These are phyloP conservation scores for Pseudoscleropodium purum DNA, from an alignment of 225 moss, liverwort and hornwort species.

Conservation along the genomic window DNA sequence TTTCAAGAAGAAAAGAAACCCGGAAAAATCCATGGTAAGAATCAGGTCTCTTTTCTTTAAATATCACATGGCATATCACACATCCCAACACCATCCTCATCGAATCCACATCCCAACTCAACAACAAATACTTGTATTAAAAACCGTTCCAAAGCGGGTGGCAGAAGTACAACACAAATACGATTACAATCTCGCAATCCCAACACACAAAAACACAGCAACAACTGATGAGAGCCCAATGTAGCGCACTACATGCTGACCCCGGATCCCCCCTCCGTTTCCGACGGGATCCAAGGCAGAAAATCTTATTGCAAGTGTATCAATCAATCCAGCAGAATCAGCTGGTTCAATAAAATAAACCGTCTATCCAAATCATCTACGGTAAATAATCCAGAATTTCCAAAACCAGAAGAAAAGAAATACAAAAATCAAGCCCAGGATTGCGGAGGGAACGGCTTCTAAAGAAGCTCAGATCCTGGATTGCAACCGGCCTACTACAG, in stretches of 20 bases:
- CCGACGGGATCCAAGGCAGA: neutral
- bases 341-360: neutral
- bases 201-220: neutral
- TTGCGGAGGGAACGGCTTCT: neutral
- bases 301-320: constrained; percentile 1
- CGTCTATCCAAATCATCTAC: neutral
- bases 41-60: too few species aligned
- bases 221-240: neutral
- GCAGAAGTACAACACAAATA: neutral
- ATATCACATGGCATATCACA: too few species aligned
- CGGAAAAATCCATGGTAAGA: neutral
- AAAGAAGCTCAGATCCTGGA: neutral
- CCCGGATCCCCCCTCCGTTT: neutral
- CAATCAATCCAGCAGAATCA: neutral
- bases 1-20: too few species aligned
- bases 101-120: neutral
- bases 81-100: too few species aligned
- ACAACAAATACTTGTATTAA: neutral
- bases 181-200: neutral
- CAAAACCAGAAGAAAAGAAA: too few species aligned
- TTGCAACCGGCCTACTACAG: neutral
- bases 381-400: neutral
- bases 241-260: neutral
- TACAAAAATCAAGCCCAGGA: neutral
- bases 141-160: neutral